These are phyloP conservation scores for Trebouxia sp. DNA, from an alignment of 139 green algal genomes.

Conservation along the genomic window DNA sequence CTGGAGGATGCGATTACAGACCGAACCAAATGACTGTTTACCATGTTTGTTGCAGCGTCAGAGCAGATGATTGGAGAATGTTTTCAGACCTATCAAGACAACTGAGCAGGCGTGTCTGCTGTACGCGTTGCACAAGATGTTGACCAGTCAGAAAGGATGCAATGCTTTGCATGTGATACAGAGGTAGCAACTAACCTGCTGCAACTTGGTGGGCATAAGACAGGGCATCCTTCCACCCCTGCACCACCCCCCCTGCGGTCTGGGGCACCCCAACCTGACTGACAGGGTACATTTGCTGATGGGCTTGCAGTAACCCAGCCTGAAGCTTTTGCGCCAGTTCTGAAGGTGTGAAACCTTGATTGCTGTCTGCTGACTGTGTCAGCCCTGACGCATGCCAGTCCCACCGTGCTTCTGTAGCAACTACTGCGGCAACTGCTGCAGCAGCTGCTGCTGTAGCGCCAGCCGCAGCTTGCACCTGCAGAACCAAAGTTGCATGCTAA, in stretches of 20 bases:
- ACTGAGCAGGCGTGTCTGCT: too few species aligned
- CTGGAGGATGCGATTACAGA: too few species aligned
- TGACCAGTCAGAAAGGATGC: too few species aligned
- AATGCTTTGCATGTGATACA: too few species aligned
- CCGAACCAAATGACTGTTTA: too few species aligned
- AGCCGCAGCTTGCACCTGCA: slow-evolving; percentile 1
- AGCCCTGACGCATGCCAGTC: background rate
- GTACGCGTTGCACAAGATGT: too few species aligned
- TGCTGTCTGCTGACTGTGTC: background rate
- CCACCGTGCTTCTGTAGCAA: slow-evolving; percentile 13
- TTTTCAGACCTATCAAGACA: too few species aligned
- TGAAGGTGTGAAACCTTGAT: background rate
- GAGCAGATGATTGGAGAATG: too few species aligned
- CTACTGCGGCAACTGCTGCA: slow-evolving; percentile 13
- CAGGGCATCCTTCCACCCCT: background rate
- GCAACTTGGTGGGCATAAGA: background rate
- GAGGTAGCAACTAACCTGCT: background rate
- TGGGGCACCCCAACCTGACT: background rate
- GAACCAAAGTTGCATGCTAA: background rate
- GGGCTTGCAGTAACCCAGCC: background rate
- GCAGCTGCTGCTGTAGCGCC: slow-evolving; percentile 12
- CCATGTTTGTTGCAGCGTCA: too few species aligned
- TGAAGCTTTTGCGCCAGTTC: background rate
- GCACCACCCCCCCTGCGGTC: background rate
- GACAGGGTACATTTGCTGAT: background rate